Evolutionary conservation across 306 rosid genomes (phyloP), one percentile per base, ranked within the genome.

Genomic region (Styphnolobium japonicum): DNA sequence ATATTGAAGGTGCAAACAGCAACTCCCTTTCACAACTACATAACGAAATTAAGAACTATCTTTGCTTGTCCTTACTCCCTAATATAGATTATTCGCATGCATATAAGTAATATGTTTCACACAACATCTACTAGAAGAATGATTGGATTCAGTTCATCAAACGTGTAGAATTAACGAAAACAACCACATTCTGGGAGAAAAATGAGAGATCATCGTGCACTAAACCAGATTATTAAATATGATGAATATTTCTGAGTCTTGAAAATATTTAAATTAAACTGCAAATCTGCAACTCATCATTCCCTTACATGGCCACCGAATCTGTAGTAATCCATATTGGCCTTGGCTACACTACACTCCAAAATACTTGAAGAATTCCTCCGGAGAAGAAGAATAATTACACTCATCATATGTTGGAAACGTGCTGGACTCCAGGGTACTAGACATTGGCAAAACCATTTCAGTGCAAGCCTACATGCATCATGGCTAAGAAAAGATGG

Each of bases 401-500:
- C 39, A 91, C 80, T n/a, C n/a, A n/a, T 88, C 87, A 67, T 71
- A 90, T 7, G 87, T 56, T 48, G 84, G 85, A 85, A 87, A 93
- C 96, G 91, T 89, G 89, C 97, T 88, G 68, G 78, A 65, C 36
- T 86, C 90, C 33, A 11, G 52, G 86, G 82, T 78, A 56, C 93
- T 77, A 58, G 97, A 86, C 95, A 90, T 90, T 53, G 98, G 96
- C 98, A 93, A 91, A 72, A 92, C 90, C 97, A 93, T 93, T 83
- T 92, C 93, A 19, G 94, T 93, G 88, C 98, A 93, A 14, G 97
- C 93, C 97, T 91, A 82, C 56, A n/a, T n/a, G n/a, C n/a, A 66
- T 39, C 67, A 75, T 21, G 36, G 8, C 45, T 48, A 71, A 36
- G 48, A 65, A 72, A 43, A 68, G 43, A 78, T 22, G 46, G 76